Evolutionary conservation across 2,329 filamentous ascomycete species (phyloP).

Genomic region (Epichloe baconii): DNA sequence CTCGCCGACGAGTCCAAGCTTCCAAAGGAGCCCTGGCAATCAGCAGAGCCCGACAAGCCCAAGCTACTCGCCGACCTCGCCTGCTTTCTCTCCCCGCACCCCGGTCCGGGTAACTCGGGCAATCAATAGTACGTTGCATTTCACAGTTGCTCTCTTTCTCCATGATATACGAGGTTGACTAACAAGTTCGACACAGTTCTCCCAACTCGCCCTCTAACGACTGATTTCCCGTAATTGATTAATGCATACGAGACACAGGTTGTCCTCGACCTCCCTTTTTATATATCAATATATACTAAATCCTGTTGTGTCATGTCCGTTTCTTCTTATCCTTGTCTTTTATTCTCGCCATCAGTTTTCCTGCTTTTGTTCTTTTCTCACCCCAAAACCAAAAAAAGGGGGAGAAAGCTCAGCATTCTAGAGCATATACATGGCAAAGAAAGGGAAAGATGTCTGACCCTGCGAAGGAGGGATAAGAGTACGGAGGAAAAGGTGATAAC

Average conservation of each 20-base stretch:
- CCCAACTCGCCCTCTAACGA: constrained; percentile 29
- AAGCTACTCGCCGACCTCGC: constrained; percentile 54
- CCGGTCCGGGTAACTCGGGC: constrained; percentile 29
- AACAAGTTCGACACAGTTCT: constrained; percentile 21
- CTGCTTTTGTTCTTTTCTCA: neutral
- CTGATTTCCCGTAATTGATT: constrained; percentile 19
- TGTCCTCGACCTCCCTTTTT: constrained; percentile 13
- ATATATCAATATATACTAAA: constrained; percentile 9
- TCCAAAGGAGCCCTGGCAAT: constrained; percentile 40
- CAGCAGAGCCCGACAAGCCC: constrained; percentile 54
- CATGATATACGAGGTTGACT: neutral
- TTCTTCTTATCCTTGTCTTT: neutral
- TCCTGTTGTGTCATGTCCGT: neutral
- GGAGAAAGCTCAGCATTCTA: neutral
- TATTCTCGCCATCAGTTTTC: neutral
- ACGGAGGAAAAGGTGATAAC: too few relatives aligned
- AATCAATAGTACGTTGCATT: constrained; percentile 27
- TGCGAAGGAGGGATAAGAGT: neutral
- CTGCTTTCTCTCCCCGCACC: constrained; percentile 32
- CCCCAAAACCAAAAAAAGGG: neutral
- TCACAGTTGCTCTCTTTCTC: neutral
- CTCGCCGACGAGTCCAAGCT: constrained; percentile 50
- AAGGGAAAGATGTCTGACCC: neutral
- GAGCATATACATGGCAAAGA: constrained; percentile 1
- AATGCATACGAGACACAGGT: constrained; percentile 22